These are phyloP conservation scores for Talaromyces wortmannii DNA, from an alignment of 495 filamentous ascomycete genomes.

Conservation along the genomic window DNA sequence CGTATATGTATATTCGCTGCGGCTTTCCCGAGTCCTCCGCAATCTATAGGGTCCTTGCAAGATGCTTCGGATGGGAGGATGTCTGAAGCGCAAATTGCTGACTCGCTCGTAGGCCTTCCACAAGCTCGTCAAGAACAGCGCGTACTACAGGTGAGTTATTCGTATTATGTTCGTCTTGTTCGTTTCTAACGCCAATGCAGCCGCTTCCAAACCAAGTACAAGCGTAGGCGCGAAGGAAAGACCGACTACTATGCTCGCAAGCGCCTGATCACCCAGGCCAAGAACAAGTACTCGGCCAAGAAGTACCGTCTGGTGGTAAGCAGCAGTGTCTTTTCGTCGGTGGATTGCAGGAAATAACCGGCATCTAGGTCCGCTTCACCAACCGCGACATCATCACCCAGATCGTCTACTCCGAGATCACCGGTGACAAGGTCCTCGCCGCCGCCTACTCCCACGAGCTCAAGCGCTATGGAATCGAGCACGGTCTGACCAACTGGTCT, in stretches of 20 bases:
- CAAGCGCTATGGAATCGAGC: slow-evolving; percentile 89
- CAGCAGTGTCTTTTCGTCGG: background rate
- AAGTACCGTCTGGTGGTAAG: slow-evolving; percentile 89
- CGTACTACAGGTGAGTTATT: slow-evolving; percentile 84
- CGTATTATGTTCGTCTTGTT: slow-evolving; percentile 9
- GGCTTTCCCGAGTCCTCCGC: slow-evolving; percentile 1
- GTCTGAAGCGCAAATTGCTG: slow-evolving; percentile 99
- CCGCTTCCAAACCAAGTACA: slow-evolving; percentile 99
- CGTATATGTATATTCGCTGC: too few relatives aligned
- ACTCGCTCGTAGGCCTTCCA: slow-evolving; percentile 87
- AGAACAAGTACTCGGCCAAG: slow-evolving; percentile 68
- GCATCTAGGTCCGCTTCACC: slow-evolving; percentile 80
- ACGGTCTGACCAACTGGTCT: slow-evolving; percentile 99
- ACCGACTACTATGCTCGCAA: slow-evolving; percentile 99
- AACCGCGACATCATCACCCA: slow-evolving; percentile 98
- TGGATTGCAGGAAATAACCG: background rate
- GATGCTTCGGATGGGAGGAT: slow-evolving; percentile 77
- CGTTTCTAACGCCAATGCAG: slow-evolving; percentile 40
- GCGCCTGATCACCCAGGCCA: slow-evolving; percentile 98
- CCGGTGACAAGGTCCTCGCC: slow-evolving; percentile 91
- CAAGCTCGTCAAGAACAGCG: slow-evolving; percentile 92
- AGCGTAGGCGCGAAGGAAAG: slow-evolving; percentile 91
- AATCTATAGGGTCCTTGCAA: slow-evolving; percentile 71
- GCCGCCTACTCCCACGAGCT: slow-evolving; percentile 97
- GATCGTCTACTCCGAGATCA: slow-evolving; percentile 94